Conservation (phyloP, 2,329 filamentous ascomycete genomes). For the Aspergillus eucalypticola region DNA sequence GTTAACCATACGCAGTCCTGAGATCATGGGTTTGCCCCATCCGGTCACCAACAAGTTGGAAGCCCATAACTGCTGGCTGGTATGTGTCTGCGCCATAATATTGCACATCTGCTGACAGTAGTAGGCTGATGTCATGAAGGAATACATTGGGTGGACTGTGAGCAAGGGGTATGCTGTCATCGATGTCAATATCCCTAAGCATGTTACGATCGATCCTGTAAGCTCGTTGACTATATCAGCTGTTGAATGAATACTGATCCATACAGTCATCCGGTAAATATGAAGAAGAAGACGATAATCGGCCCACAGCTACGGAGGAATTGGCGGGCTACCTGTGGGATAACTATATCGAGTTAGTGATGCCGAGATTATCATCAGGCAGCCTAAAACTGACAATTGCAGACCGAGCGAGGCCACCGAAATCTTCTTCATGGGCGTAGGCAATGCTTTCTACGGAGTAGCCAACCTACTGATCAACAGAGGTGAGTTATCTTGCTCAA, state of each 20-base stretch:
- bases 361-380: neutral
- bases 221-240: slow-evolving; percentile 12
- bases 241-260: slow-evolving; percentile 16
- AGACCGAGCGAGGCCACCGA: slow-evolving; percentile 67
- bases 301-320: slow-evolving; percentile 63
- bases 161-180: slow-evolving; percentile 78
- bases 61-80: slow-evolving; percentile 83
- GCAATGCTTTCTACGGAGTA: slow-evolving; percentile 83
- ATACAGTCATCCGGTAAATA: slow-evolving; percentile 33
- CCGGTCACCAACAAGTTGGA: slow-evolving; percentile 72
- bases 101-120: slow-evolving; percentile 27
- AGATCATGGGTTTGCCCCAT: slow-evolving; percentile 67
- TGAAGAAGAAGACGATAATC: slow-evolving; percentile 50
- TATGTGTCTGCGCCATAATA: slow-evolving; percentile 51
- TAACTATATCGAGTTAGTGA: slow-evolving; percentile 78
- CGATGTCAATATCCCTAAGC: slow-evolving; percentile 85
- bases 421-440: slow-evolving; percentile 83
- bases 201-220: slow-evolving; percentile 67
- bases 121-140: slow-evolving; percentile 76
- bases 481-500: slow-evolving; percentile 51
- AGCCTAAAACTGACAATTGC: neutral
- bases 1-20: slow-evolving; percentile 56
- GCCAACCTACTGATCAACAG: slow-evolving; percentile 77
- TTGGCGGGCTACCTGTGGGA: slow-evolving; percentile 90
- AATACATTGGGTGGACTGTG: slow-evolving; percentile 82